phyloP scores from a whole-genome alignment of 2,329 filamentous ascomycete genomes.

The Beauveria asiatica region DNA sequence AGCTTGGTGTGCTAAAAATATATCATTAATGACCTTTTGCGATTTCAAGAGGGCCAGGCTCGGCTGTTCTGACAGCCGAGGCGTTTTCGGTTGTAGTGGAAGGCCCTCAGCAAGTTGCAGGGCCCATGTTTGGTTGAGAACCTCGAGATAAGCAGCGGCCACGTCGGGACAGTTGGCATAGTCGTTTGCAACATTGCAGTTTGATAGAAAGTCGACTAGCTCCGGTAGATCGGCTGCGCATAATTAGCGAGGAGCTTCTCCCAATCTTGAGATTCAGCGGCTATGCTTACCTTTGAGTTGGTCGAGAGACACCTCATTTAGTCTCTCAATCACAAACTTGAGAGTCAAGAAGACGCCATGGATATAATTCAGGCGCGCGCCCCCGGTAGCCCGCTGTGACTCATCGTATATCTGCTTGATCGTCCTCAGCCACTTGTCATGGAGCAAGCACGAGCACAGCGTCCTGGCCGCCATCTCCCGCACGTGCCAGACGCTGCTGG shows the following conservation, averaged over 20 bases:
- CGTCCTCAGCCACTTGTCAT: conserved; percentile 37
- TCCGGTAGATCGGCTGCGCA: conserved; percentile 22
- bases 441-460: conserved; percentile 53
- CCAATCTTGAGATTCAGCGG: neutral
- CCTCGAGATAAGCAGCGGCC: conserved; percentile 37
- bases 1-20: conserved; percentile 25
- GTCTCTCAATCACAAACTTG: conserved; percentile 48
- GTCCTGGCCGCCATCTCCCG: conserved; percentile 73
- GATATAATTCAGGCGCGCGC: conserved; percentile 38
- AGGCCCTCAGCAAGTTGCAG: conserved; percentile 18
- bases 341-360: conserved; percentile 52
- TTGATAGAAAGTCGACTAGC: conserved; percentile 22
- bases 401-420: conserved; percentile 29
- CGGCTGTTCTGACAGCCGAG: conserved; percentile 15
- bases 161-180: conserved; percentile 31
- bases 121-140: conserved; percentile 33
- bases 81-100: conserved; percentile 14
- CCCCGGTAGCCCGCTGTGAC: conserved; percentile 18
- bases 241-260: conserved; percentile 12
- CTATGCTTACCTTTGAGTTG: conserved; percentile 34
- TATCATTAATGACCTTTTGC: conserved; percentile 28
- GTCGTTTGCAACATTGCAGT: conserved; percentile 18
- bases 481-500: conserved; percentile 69
- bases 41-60: conserved; percentile 32
- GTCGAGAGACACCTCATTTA: conserved; percentile 37